Base-by-base conservation (phyloP, 2,329 filamentous ascomycete genomes). In the Corinectria fuckeliana region DNA sequence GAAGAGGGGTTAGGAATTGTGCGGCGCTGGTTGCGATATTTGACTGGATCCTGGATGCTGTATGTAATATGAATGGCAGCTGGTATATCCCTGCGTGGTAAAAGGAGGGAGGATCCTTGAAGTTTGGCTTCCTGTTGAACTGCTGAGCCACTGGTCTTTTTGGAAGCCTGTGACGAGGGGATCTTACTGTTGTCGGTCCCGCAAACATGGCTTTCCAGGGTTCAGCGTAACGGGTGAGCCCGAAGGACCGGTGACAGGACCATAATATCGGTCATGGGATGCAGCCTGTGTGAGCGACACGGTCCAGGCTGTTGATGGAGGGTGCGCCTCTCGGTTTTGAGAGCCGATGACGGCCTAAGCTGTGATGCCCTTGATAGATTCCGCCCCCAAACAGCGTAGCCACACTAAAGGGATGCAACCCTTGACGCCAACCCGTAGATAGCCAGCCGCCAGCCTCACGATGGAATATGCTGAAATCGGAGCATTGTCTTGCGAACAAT, bases 401-500 rank as follows among this genome's bases (percentile, higher is more conserved):
- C 47, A 41, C 51, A 30, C 53, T 34, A 57, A 44, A 58, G 36
- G 48, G 32, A 60, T 41, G 47, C 50, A 58, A 50, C 34, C 30
- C 39, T 65, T 58, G 66, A 56, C 61, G 50, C 38, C 26, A 50
- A 61, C 55, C 58, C 50, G 49, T 39, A 44, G n/a, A n/a, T n/a
- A n/a, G n/a, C n/a, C n/a, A 18, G 32, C n/a, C 10, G 41, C 65
- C 58, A 68, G 66, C 66, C 66, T 70, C 63, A 63, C 18, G 53
- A 54, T 70, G 63, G 56, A 38, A 68, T 58, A 69, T 67, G 68
- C 65, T 54, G 54, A 64, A 68, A 67, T 69, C 62, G 58, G 63
- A 68, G 61, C 68, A 70, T 58, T 66, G 50, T 32, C 28, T 44
- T 50, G 59, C 44, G 53, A 63, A 60, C 60, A 61, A 58, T 58